A percentile compares a stretch with the other conserved stretches of the same genome.
Conservation (phyloP, 208 protist species). For the Leishmania tarentolae region DNA sequence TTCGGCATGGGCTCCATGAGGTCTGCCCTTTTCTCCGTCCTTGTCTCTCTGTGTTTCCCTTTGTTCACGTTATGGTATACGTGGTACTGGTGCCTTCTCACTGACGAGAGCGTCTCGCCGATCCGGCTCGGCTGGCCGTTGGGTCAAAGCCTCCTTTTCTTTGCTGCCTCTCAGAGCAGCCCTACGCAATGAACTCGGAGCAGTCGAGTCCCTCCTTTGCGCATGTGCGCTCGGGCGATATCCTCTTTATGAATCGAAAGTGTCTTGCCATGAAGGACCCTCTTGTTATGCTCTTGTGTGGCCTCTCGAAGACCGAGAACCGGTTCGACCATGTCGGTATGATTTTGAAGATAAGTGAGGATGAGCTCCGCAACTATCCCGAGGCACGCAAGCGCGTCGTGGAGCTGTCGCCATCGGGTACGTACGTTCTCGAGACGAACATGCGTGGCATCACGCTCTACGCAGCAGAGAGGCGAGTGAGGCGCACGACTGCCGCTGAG, state of each 20-base stretch:
- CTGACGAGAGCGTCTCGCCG: background rate
- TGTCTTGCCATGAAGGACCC: conserved; percentile 77
- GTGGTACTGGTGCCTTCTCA: background rate
- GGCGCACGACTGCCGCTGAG: conserved; percentile 57
- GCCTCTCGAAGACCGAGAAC: conserved; percentile 77
- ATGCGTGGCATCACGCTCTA: conserved; percentile 73
- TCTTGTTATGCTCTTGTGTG: conserved; percentile 61
- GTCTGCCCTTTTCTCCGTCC: background rate
- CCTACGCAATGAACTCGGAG: background rate
- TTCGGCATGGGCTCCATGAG: no score
- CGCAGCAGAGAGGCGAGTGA: conserved; percentile 63
- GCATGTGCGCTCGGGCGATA: conserved; percentile 56
- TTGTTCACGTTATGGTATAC: background rate
- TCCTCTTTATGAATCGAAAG: conserved; percentile 85
- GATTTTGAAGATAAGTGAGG: conserved; percentile 56
- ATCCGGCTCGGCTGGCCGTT: background rate
- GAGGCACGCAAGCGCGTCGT: conserved; percentile 37
- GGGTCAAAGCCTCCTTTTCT: background rate
- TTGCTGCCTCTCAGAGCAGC: background rate
- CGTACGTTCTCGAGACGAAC: conserved; percentile 85
- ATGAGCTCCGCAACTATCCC: conserved; percentile 42
- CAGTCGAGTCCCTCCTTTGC: background rate
- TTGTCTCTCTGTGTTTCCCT: background rate
- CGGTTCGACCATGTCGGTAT: conserved; percentile 85
- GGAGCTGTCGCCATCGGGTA: conserved; percentile 59